Evolutionary conservation across 495 filamentous ascomycete species (phyloP), one percentile per base, ranked within the genome.

Genomic region (Thermothielavioides terrestris): DNA sequence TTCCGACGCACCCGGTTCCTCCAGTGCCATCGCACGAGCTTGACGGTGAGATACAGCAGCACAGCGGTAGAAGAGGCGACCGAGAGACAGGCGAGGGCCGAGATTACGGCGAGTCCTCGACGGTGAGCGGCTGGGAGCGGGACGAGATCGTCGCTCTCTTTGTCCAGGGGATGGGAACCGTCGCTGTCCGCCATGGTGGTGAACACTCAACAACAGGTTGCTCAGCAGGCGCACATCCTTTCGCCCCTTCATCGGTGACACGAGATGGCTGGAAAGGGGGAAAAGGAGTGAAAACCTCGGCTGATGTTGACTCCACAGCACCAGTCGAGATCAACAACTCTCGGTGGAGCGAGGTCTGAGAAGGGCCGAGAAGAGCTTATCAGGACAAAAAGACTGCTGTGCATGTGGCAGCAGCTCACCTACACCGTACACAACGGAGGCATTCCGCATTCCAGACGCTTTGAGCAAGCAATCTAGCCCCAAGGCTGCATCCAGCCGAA

Each of bases 1-100:
- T 42, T 15, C n/a, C 46, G 39, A 4, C n/a, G n/a, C 14, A 27
- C 50, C 51, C 43, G 48, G 26, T 10, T 57, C 49, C 20, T 55
- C 52, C 60, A 34, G 35, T 64, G 68, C 78, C 78, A 79, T 58
- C 73, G 70, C 23, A 76, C 54, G 10, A 81, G 63, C 42, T 75
- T 74, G 55, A 66, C 71, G 40, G 71, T 77, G 42, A 81, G 70
- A 60, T 76, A 80, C 2, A 58, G 36, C 12, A 80, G 65, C 6
- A 79, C 67, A n/a, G 52, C 37, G 1, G 61, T 52, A 1, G 71
- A 77, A 17, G 77, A 75, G 21, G 77, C 63, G 47, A 80, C 73
- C 1, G 79, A 81, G 6, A 83, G 63, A 38, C 72, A 61, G 32
- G 71, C 75, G 44, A 82, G 73, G 43, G 71, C 53, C 9, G 77